These are phyloP conservation scores for Ambrosia hybrid DNA, from an alignment of 140 eudicot genomes.

Conservation along the genomic window DNA sequence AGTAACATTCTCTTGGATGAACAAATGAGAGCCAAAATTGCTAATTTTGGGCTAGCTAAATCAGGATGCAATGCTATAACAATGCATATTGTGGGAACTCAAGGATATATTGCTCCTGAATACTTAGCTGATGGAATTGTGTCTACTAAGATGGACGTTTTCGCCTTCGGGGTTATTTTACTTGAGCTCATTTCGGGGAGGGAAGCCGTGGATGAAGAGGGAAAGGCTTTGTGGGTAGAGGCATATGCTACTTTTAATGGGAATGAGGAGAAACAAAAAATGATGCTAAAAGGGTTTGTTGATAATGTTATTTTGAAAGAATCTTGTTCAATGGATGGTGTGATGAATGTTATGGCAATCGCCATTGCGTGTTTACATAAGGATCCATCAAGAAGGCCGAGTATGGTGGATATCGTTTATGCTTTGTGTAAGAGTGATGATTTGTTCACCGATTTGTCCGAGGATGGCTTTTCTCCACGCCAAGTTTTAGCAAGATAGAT, in stretches of 20 bases:
- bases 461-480: constrained; percentile 53
- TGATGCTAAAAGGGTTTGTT: constrained; percentile 51
- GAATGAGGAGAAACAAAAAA: constrained; percentile 38
- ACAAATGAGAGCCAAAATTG: constrained; percentile 87
- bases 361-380: constrained; percentile 67
- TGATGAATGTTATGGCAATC: constrained; percentile 54
- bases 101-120: constrained; percentile 89
- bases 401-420: constrained; percentile 91
- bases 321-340: constrained; percentile 49
- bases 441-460: constrained; percentile 59
- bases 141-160: constrained; percentile 84
- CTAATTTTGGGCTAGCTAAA: constrained; percentile 88
- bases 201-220: constrained; percentile 63
- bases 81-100: constrained; percentile 91
- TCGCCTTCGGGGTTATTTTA: constrained; percentile 76
- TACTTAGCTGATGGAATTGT: constrained; percentile 75
- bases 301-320: constrained; percentile 50
- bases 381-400: constrained; percentile 69
- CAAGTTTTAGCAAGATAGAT: constrained; percentile 58
- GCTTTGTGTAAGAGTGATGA: constrained; percentile 83
- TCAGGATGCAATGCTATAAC: constrained; percentile 97
- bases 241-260: constrained; percentile 43
- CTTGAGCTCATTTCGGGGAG: constrained; percentile 75
- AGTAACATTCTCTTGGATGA: constrained; percentile 82
- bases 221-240: constrained; percentile 63